Evolutionary conservation across 495 filamentous ascomycete genomes (phyloP).

Genomic region (Astrocystis sublimbata): DNA sequence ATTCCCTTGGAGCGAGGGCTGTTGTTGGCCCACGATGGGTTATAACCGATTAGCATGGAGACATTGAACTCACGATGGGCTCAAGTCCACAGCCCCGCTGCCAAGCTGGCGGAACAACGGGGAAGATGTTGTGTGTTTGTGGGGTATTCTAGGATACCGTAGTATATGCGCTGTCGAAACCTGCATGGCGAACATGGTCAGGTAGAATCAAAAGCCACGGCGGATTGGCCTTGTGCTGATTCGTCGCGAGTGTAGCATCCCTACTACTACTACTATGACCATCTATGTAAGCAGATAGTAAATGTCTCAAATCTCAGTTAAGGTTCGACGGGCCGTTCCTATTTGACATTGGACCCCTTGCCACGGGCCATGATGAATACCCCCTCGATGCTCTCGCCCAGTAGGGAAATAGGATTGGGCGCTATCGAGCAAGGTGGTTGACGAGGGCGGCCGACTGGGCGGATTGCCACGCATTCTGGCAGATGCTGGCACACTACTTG

Average conservation of each 20-base stretch:
- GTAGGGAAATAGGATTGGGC: neutral
- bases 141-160: neutral
- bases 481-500: neutral
- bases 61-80: neutral
- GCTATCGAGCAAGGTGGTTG: neutral
- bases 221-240: neutral
- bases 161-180: neutral
- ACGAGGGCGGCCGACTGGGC: neutral
- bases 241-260: neutral
- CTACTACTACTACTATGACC: neutral
- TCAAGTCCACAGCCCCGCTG: constrained; percentile 1
- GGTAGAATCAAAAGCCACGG: neutral
- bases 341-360: constrained; percentile 1
- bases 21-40: neutral
- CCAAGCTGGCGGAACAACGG: constrained; percentile 14
- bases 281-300: neutral
- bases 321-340: constrained; percentile 10
- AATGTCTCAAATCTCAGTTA: constrained; percentile 3
- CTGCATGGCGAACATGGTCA: neutral
- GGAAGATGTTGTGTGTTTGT: constrained; percentile 1
- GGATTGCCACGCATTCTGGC: neutral
- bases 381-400: neutral
- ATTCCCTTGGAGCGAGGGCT: neutral
- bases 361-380: neutral
- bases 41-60: neutral